Conservation (phyloP, 2,329 filamentous ascomycete genomes). For the Aureobasidium sp. region DNA sequence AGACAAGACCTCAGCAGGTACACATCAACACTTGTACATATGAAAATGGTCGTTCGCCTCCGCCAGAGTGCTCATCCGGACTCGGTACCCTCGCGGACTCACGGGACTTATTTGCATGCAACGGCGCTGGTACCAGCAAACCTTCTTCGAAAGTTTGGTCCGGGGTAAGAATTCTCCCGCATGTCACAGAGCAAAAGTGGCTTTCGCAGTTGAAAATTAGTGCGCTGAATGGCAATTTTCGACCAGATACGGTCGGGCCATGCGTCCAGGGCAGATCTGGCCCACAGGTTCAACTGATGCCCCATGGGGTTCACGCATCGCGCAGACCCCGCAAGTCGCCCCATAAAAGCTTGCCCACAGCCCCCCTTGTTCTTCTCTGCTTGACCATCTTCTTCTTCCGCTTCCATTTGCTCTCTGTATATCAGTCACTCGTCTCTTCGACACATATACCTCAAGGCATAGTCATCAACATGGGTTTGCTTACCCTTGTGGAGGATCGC, state of each 20-base stretch:
- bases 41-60: no score
- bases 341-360: background rate
- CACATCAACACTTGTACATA: no score
- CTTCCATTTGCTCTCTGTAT: background rate
- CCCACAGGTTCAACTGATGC: background rate
- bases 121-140: background rate
- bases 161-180: background rate
- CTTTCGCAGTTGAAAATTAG: background rate
- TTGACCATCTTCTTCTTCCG: background rate
- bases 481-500: conserved; percentile 34
- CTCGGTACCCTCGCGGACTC: background rate
- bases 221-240: no score
- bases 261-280: background rate
- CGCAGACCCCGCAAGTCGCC: background rate
- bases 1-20: no score
- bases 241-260: no score
- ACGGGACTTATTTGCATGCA: background rate
- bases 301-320: background rate
- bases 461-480: conserved; percentile 30
- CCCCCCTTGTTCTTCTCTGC: background rate
- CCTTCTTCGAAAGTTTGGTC: background rate
- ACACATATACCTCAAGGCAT: background rate
- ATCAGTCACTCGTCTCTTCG: no score
- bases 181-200: background rate
- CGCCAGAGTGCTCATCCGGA: no score